Base-by-base conservation (phyloP, 495 filamentous ascomycete genomes). In the Penicillium canariense region DNA sequence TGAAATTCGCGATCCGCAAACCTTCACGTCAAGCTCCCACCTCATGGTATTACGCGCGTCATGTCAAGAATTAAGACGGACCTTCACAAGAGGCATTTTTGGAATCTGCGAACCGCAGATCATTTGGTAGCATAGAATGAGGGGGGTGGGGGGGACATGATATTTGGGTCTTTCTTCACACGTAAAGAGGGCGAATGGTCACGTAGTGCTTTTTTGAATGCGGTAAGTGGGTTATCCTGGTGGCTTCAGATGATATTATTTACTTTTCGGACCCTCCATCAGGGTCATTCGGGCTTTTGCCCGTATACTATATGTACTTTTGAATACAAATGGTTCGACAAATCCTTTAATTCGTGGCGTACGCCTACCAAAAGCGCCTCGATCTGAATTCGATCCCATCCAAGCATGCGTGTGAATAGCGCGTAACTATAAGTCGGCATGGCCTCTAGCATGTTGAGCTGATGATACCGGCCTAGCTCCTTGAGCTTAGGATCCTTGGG, bases 361-460 rank as follows among this genome's bases (percentile, higher is more conserved):
- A 84, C 73, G 12, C 80, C 69, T 9, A 74, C 77, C 3, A 82
- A 69, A 51, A 85, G 71, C 8, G 73, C 73, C 55, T 84, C 76
- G 20, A 81, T 76, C 60, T 86, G 71, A 18, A 72, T 73, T 50
- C 68, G 12, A 48, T 74, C 44, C 76, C 80, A 83, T 2, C 80
- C 79, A 12, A 82, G 70, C n/a, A 78, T 70, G 15, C 76, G 74
- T 1, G 80, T 84, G 55, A 85, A 83, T 1, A 83, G 60, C 23
- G 74, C 75, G 43, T 79, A 77, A 25, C 66, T 74, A 45, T 82
- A 76, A 0, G 75, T 72, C 9, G 77, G 65, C 53, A 84, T 48
- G 1, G 77, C 81, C 50, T 74, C 68, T 36, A 77, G 61, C 65
- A 79, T 72, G 55, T 80, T 77, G 31, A 70, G 66, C 23, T 76